Evolutionary conservation across 2,329 filamentous ascomycete genomes (phyloP).

Genomic region (Camptophora hylomeconis): DNA sequence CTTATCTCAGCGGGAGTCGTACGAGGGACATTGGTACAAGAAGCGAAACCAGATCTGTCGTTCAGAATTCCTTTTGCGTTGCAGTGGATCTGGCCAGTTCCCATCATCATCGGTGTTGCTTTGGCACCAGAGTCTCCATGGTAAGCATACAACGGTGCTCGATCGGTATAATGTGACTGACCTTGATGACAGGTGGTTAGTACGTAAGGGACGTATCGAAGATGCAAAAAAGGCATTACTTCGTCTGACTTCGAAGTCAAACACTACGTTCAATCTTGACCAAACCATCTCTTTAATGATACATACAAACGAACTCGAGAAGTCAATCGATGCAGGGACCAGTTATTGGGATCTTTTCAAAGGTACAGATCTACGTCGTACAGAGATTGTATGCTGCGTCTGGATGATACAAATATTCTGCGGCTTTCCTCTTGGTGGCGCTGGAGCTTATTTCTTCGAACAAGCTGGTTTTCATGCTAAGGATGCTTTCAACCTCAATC

Average conservation of each 20-base stretch:
- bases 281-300: slow-evolving; percentile 24
- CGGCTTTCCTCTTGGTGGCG: slow-evolving; percentile 50
- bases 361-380: slow-evolving; percentile 62
- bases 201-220: slow-evolving; percentile 29
- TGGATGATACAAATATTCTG: slow-evolving; percentile 52
- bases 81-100: slow-evolving; percentile 39
- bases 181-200: slow-evolving; percentile 69
- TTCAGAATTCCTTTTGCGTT: slow-evolving; percentile 24
- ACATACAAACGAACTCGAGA: slow-evolving; percentile 24
- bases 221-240: slow-evolving; percentile 31
- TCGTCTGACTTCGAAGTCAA: slow-evolving; percentile 22
- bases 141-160: slow-evolving; percentile 43
- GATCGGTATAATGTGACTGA: slow-evolving; percentile 69
- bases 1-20: slow-evolving; percentile 22
- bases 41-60: slow-evolving; percentile 18
- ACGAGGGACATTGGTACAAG: slow-evolving; percentile 15
- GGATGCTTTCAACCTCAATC: slow-evolving; percentile 41
- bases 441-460: slow-evolving; percentile 45
- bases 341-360: slow-evolving; percentile 73
- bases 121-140: slow-evolving; percentile 38
- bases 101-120: slow-evolving; percentile 30
- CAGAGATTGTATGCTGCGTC: slow-evolving; percentile 54
- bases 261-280: slow-evolving; percentile 15
- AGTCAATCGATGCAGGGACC: slow-evolving; percentile 11
- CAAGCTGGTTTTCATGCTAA: slow-evolving; percentile 39